phyloP scores from a whole-genome alignment of 2,329 filamentous ascomycete species.

The Teratosphaeriaceae sp. region DNA sequence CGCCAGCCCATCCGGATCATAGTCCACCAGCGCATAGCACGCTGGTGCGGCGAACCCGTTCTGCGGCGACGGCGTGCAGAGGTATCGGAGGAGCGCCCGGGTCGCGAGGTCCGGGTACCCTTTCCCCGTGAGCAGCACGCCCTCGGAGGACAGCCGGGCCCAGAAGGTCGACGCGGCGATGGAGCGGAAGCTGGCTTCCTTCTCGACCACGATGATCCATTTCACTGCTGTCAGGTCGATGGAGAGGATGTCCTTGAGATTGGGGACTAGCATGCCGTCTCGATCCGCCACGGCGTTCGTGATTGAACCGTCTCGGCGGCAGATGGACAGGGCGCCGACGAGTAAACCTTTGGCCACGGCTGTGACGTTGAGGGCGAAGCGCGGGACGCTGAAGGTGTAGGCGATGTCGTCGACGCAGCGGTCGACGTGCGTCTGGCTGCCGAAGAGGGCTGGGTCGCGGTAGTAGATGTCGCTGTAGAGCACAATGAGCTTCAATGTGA shows the following conservation, averaged over 20 bases:
- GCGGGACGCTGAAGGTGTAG: slow-evolving; percentile 57
- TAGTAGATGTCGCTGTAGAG: slow-evolving; percentile 68
- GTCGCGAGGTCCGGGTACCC: slow-evolving; percentile 74
- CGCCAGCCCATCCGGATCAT: slow-evolving; percentile 67
- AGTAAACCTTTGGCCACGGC: slow-evolving; percentile 69
- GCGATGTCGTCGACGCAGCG: slow-evolving; percentile 68
- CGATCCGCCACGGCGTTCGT: slow-evolving; percentile 35
- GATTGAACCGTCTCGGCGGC: slow-evolving; percentile 39
- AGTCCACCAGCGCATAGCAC: slow-evolving; percentile 63
- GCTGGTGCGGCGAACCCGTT: slow-evolving; percentile 40
- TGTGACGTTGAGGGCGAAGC: slow-evolving; percentile 63
- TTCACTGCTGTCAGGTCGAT: slow-evolving; percentile 45
- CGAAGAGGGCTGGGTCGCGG: slow-evolving; percentile 65
- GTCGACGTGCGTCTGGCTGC: slow-evolving; percentile 62
- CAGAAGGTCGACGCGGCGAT: slow-evolving; percentile 54
- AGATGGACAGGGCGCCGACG: slow-evolving; percentile 50
- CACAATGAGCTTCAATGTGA: background rate
- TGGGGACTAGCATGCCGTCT: slow-evolving; percentile 57
- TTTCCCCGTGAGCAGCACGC: slow-evolving; percentile 69
- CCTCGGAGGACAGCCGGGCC: slow-evolving; percentile 44
- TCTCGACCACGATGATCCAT: slow-evolving; percentile 72
- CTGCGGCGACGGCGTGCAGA: slow-evolving; percentile 43
- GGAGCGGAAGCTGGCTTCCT: slow-evolving; percentile 74
- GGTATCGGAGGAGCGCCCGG: slow-evolving; percentile 53
- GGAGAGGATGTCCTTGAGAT: slow-evolving; percentile 41